Evolutionary conservation across 805 yeast species (phyloP).

Genomic region (Ascoidea tarda): DNA sequence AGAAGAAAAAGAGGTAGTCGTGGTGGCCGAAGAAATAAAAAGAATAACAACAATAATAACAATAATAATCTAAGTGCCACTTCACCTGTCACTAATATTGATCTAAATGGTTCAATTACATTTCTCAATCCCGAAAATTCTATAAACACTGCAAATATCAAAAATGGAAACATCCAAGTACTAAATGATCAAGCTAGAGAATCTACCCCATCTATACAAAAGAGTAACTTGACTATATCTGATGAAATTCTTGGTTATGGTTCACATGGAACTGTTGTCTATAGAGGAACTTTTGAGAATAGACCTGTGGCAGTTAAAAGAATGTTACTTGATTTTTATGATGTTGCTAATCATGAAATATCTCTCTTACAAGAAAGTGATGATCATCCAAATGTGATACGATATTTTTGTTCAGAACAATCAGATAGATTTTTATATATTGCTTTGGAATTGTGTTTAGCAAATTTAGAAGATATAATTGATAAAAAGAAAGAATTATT

Average conservation of each 20-base stretch:
- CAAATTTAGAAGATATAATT: slow-evolving; percentile 76
- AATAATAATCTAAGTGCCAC: slow-evolving; percentile 1
- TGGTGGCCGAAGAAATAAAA: slow-evolving; percentile 58
- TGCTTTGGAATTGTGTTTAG: slow-evolving; percentile 83
- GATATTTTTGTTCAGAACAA: slow-evolving; percentile 89
- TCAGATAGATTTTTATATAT: slow-evolving; percentile 81
- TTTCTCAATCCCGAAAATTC: neutral
- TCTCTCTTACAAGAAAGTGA: slow-evolving; percentile 82
- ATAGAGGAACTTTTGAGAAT: slow-evolving; percentile 77
- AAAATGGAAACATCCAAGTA: slow-evolving; percentile 7
- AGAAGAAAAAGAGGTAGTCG: slow-evolving; percentile 75
- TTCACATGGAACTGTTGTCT: slow-evolving; percentile 92
- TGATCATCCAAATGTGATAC: slow-evolving; percentile 87
- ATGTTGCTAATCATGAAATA: slow-evolving; percentile 88
- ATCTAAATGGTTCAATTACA: too few relatives aligned
- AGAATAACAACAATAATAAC: slow-evolving; percentile 4
- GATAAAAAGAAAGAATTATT: slow-evolving; percentile 29
- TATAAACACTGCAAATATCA: slow-evolving; percentile 4
- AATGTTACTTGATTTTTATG: slow-evolving; percentile 86
- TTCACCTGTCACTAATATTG: neutral
- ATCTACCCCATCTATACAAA: slow-evolving; percentile 14
- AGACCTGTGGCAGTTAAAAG: slow-evolving; percentile 94
- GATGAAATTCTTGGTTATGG: slow-evolving; percentile 85
- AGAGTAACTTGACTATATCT: slow-evolving; percentile 44
- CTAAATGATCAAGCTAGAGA: slow-evolving; percentile 11